Base-by-base conservation (phyloP, 1,139 yeast species). In the Pichia sp. region DNA sequence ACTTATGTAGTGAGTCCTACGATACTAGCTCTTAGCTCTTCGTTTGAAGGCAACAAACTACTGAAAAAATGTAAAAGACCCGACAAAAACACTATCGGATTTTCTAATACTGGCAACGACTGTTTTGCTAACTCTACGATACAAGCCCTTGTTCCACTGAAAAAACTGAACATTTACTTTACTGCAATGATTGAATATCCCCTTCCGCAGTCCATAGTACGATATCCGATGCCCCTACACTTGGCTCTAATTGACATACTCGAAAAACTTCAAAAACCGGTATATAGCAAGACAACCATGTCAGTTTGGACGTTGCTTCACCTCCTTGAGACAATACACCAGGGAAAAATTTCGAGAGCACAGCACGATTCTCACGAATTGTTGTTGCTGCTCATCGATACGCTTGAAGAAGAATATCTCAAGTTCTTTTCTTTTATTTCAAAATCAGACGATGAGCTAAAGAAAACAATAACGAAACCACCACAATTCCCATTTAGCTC, bases 341-440 rank as follows among this genome's bases (percentile, higher is more conserved):
- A 83, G 57, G 85, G 92, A 6, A 82, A 81, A 61, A 85, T 93
- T 36, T 85, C 96, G 1, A 74, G 90, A 38, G 81, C 82, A 46
- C 99, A 93, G 70, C 96, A 92, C 64, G 98, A 92, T 72, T 97
- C 98, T 0, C 98, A 93, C 62, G 99, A 93, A 65, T 76, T 93
- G 59, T 79, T 93, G 36, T 96, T 89, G 65, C 70, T 89, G 54
- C 77, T 92, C 41, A 73, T 90, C 47, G 96, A 92, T 64, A 85
- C 95, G 0, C 73, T 92, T 54, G 85, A 87, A 55, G 79, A 77
- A 57, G 97, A 92, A 66, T 77, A 81, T 61, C 67, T 74, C 11
- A 71, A 73, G 46, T 64, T 82, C 45, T 70, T 67, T 42, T 77
- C 73, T 59, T 74, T 69, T 57, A 69, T 70, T 50, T 29, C 70